Evolutionary conservation across 371 early-diverging fungal genomes (phyloP), one percentile per base, ranked within the genome.

Genomic region (Parasitella parasitica): DNA sequence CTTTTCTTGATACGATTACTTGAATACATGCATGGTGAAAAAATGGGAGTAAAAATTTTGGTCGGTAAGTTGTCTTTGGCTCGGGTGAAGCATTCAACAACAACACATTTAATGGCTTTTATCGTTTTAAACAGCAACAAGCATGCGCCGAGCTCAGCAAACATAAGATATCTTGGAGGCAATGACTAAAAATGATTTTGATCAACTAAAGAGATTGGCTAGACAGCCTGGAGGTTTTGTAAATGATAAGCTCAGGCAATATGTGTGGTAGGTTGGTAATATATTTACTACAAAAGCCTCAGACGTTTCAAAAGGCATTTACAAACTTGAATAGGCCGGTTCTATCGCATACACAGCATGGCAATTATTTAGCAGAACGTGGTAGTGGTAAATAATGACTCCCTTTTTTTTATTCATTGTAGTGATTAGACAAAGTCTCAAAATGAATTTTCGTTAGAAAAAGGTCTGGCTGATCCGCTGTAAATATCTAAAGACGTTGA

Each of bases 401-500:
- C n/a, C n/a, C n/a, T 32, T 6, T 6, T 32, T 8, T 48, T 11
- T n/a, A n/a, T n/a, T 13, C n/a, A 13, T n/a, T 20, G n/a, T 0
- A 26, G 49, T 11, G 3, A 49, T 24, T 27, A 12, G 13, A 35
- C 26, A 11, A n/a, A n/a, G 41, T 15, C 38, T 20, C 11, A 49
- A n/a, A 28, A 16, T 36, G 9, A 0, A n/a, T 15, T 30, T 46
- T 41, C 0, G 2, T 35, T 65, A 79, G 82, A 75, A 51, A 75
- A 82, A 32, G 79, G 77, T 37, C 63, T 82, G 49, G 72, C 75
- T 24, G 82, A 82, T 69, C 73, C 77, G 18, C 64, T 66, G 20
- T 79, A 82, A 53, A 79, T 82, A 8, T 58, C 74, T 16, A 82
- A 82, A 59, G 82, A 82, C 35, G 77, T 82, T 11, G 76, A 78